Percentiles rank a stretch among this genome's conserved stretches.
phyloP scores from a whole-genome alignment of 1,139 yeast genomes.

The Blastobotrys malaysiensis region DNA sequence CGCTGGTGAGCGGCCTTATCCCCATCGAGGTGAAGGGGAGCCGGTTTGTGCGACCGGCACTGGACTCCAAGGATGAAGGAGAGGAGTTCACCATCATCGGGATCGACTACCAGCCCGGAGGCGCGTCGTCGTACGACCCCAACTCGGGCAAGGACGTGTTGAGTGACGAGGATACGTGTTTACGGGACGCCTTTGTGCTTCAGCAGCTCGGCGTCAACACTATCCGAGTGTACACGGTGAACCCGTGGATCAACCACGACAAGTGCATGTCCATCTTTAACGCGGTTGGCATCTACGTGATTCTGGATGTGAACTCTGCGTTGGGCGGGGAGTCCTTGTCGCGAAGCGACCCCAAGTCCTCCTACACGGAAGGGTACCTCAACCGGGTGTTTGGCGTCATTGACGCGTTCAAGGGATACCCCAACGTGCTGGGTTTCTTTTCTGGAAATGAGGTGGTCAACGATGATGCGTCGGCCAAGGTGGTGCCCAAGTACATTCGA shows the following conservation, averaged over 20 bases:
- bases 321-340: conserved; percentile 56
- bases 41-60: conserved; percentile 67
- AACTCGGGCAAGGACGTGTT: conserved; percentile 57
- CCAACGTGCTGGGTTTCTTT: conserved; percentile 85
- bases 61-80: conserved; percentile 36
- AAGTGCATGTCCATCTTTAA: conserved; percentile 81
- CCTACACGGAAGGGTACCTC: conserved; percentile 64
- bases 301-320: conserved; percentile 86
- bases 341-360: conserved; percentile 64
- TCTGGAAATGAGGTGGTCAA: conserved; percentile 92
- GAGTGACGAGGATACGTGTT: conserved; percentile 64
- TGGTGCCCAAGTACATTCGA: conserved; percentile 60
- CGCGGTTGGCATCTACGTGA: conserved; percentile 82
- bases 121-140: conserved; percentile 52
- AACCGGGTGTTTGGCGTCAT: conserved; percentile 73
- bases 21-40: conserved; percentile 51
- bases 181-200: conserved; percentile 73
- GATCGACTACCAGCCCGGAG: conserved; percentile 70
- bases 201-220: conserved; percentile 70
- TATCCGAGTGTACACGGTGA: conserved; percentile 58
- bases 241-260: conserved; percentile 76
- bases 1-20: conserved; percentile 34
- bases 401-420: conserved; percentile 75
- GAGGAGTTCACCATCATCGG: conserved; percentile 49
- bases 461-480: conserved; percentile 62